Evolutionary conservation across 2,329 filamentous ascomycete genomes (phyloP), one percentile per base, ranked within the genome.

Genomic region (Paraphaeosphaeria minitans): DNA sequence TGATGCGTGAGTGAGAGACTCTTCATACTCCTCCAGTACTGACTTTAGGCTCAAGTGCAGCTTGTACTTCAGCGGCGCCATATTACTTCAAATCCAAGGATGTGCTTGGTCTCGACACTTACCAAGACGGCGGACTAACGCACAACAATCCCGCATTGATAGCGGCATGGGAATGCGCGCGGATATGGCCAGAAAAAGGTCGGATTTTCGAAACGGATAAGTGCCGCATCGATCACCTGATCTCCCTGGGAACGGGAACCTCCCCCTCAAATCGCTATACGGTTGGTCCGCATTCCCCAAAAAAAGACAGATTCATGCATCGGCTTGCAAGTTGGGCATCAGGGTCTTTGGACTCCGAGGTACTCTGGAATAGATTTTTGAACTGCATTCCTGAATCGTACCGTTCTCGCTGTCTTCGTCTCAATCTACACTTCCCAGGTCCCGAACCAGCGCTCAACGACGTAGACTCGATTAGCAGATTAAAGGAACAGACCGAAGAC

Each of bases 101-200:
- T 9, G 51, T 74, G 1, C 43, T 59, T 27, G 57, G 67, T 35
- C 55, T 71, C 8, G 64, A 67, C 16, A 70, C 62, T 0, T 74
- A 65, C 50, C 65, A 74, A 57, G 70, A 72, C 55, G 66, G 71
- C 22, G 69, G 68, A 2, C 58, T 74, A 3, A 49, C 66, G n/a
- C 58, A 73, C 42, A 72, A 72, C 47, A 73, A 73, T 52, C 70
- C 67, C 1, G 50, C 66, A 2, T 61, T 61, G 8, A 55, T 72
- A 29, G 66, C 66, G 13, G 47, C 59, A 21, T 69, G 59, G 59
- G 69, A 74, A 51, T 59, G 50, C 16, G 57, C 57, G 12, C 52
- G 56, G n/a, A 41, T 73, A 7, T 73, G 62, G 71, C 70, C 68
- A 9, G 55, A 64, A 1, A 59, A 57, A 58, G 55, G 45, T 29